Conservation (phyloP, 2,329 filamentous ascomycete species). For the Alternaria tenuissima region DNA sequence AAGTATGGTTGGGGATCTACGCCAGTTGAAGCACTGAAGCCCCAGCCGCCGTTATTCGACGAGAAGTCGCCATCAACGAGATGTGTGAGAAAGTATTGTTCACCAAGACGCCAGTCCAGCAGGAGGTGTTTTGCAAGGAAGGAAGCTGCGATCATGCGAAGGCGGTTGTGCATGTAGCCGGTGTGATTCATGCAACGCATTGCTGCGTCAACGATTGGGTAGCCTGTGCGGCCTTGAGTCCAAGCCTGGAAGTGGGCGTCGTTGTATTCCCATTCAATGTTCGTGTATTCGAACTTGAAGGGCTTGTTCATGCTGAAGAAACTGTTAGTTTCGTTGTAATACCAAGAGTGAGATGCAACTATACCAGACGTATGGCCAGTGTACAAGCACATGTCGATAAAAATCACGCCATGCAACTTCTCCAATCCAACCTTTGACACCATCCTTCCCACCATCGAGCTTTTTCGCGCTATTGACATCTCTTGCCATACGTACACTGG, state of each 20-base stretch:
- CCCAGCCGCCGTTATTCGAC: constrained; percentile 70
- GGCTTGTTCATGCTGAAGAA: constrained; percentile 71
- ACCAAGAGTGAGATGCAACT: constrained; percentile 27
- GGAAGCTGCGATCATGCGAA: constrained; percentile 61
- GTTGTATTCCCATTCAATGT: constrained; percentile 76
- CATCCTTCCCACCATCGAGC: constrained; percentile 60
- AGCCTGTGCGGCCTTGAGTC: constrained; percentile 57
- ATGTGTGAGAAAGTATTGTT: constrained; percentile 61
- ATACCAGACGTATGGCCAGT: constrained; percentile 85
- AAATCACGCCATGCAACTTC: constrained; percentile 64
- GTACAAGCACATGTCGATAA: constrained; percentile 71
- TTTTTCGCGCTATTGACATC: constrained; percentile 56
- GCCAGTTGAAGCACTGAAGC: constrained; percentile 71
- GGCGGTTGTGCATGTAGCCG: constrained; percentile 62
- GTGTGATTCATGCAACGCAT: constrained; percentile 61
- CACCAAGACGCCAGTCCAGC: constrained; percentile 60
- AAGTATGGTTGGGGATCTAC: constrained; percentile 92
- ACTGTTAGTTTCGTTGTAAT: neutral
- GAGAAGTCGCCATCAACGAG: constrained; percentile 59
- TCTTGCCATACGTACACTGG: constrained; percentile 62
- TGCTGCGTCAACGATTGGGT: constrained; percentile 60
- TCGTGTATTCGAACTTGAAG: constrained; percentile 84
- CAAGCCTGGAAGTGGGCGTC: constrained; percentile 71
- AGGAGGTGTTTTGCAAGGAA: constrained; percentile 61
- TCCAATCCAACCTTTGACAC: constrained; percentile 57